These are phyloP conservation scores for Ceratorhiza oryzae-sativae DNA, from an alignment of 1,284 basidiomycete species.

Conservation along the genomic window DNA sequence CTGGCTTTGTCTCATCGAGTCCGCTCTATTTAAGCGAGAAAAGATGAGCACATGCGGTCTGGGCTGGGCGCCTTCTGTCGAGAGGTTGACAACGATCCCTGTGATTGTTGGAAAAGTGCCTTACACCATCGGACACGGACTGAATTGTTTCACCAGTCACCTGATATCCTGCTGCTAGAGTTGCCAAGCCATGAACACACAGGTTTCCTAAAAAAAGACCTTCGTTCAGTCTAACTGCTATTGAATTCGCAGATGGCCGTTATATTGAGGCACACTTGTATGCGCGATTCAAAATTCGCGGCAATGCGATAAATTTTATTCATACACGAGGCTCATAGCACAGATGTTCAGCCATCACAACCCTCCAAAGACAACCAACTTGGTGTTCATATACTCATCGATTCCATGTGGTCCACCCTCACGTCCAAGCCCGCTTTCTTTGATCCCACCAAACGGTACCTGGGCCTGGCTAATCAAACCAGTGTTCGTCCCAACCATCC, in stretches of 20 bases:
- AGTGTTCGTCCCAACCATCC: slow-evolving; percentile 94
- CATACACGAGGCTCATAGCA: too few species aligned
- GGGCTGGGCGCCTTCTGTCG: background rate
- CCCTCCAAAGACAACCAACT: slow-evolving; percentile 80
- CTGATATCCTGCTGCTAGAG: too few species aligned
- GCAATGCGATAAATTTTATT: too few species aligned
- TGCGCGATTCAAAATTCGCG: too few species aligned
- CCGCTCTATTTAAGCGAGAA: background rate
- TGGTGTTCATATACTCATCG: slow-evolving; percentile 82
- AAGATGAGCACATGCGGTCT: background rate
- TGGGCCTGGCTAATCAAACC: slow-evolving; percentile 79
- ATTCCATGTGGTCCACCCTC: slow-evolving; percentile 81
- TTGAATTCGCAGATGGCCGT: too few species aligned
- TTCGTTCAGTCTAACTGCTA: too few species aligned
- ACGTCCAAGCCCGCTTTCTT: slow-evolving; percentile 62
- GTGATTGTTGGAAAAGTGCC: slow-evolving; percentile 16
- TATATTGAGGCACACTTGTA: too few species aligned
- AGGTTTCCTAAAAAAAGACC: too few species aligned
- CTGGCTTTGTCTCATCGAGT: background rate
- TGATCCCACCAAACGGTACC: slow-evolving; percentile 94
- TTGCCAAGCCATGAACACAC: too few species aligned
- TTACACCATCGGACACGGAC: background rate
- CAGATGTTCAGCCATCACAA: slow-evolving; percentile 46
- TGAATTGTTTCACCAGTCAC: too few species aligned
- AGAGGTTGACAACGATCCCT: background rate